A percentile compares a stretch with the other conserved stretches of the same genome.
These are phyloP conservation scores for Dactylonectria macrodidyma DNA, from an alignment of 2,329 filamentous ascomycete genomes.

Conservation along the genomic window DNA sequence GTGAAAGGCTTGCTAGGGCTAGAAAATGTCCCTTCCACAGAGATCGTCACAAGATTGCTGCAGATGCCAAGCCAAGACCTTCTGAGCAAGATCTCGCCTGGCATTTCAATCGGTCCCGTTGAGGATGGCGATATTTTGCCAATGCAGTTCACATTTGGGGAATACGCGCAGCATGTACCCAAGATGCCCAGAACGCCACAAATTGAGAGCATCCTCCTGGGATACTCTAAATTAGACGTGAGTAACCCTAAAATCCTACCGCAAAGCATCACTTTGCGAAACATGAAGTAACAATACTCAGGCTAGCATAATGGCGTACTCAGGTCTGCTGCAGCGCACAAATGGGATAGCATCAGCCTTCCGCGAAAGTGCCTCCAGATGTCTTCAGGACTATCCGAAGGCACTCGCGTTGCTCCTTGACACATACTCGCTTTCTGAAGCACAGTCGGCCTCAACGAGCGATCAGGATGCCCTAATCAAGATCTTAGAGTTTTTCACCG, in stretches of 20 bases:
- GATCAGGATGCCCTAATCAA: slow-evolving; percentile 11
- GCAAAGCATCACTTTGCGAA: background rate
- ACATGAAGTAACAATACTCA: background rate
- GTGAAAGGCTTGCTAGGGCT: no score
- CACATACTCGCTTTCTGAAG: background rate
- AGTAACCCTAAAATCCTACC: background rate
- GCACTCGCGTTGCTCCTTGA: background rate
- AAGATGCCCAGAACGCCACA: background rate
- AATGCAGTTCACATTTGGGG: no score
- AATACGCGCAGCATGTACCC: background rate
- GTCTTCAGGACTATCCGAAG: background rate
- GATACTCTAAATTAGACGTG: slow-evolving; percentile 20
- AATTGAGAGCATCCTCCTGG: background rate
- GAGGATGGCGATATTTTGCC: no score
- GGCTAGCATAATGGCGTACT: slow-evolving; percentile 22
- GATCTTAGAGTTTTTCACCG: slow-evolving; percentile 21
- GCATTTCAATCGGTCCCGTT: no score
- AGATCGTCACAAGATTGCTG: background rate
- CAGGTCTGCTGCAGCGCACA: slow-evolving; percentile 11
- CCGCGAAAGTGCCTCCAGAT: background rate
- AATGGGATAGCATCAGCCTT: slow-evolving; percentile 13
- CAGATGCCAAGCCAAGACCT: no score
- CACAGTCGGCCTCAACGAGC: background rate
- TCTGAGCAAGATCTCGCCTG: no score
- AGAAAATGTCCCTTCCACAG: background rate